Base-by-base conservation (phyloP, 2,329 filamentous ascomycete species). In the Samsoniella hepiali region DNA sequence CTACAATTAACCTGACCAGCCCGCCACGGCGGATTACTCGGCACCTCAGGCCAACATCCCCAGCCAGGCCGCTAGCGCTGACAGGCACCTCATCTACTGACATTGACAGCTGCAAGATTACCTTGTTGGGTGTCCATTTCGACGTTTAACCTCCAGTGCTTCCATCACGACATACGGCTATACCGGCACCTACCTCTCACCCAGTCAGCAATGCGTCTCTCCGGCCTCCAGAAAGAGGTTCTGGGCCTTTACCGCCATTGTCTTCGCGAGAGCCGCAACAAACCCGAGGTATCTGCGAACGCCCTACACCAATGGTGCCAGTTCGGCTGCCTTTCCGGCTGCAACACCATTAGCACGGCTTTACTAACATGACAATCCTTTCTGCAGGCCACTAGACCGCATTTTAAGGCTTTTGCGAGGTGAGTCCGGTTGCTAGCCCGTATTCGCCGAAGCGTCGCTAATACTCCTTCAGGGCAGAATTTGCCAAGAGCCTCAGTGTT, bases 181-280 rank as follows among this genome's bases (percentile, higher is more conserved):
- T 17, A n/a, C 42, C 59, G 34, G 59, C 59, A 56, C 10, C 6
- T 56, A 6, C 32, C 2, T 38, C 8, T 17, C 22, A 29, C 51
- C 22, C 51, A 49, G 40, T 62, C 51, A 62, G 66, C 51, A 55
- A 73, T 72, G 70, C 69, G 87, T 69, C 80, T 93, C 32, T 96
- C 93, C 8, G 95, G 95, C 42, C 81, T 98, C n/a, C 94, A 98
- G 74, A 89, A 86, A 70, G 92, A 97, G 71, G 94, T 97, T 3
- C 76, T 98, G 58, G 82, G 87, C 40, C 84, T 99, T 15, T 99
- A 98, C 75, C 88, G 94, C 64, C 85, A 87, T 72, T 98, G 94
- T 71, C 80, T 99, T 32, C 86, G 93, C 65, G 91, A 91, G 71
- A 88, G 89, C 64, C 86, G 89, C 65, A 88, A 88, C 71, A 98